Base-by-base conservation (phyloP, 495 filamentous ascomycete genomes). In the Penicillium malachiteum region DNA sequence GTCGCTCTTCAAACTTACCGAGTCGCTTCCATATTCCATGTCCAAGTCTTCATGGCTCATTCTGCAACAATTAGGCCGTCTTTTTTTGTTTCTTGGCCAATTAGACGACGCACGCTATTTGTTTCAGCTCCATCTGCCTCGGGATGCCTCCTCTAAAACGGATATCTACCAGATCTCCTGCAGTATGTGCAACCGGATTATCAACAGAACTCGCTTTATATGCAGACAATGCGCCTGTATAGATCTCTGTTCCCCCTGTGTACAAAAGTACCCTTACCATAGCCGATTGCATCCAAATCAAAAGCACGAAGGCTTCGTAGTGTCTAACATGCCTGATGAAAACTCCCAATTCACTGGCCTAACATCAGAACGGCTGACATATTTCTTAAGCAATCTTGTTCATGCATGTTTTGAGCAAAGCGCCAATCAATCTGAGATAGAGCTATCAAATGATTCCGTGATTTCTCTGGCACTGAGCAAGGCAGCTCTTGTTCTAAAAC, bases 11-110 rank as follows among this genome's bases (percentile, higher is more conserved):
- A 12, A 54, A 14, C 16, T 50, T 30, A 33, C 45, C 7, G 45
- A 50, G 16, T 3, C n/a, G 16, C 46, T 54, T 46, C 40, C 35
- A 12, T 6, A 40, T 1, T 43, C 40, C 40, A 14, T 8, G 1
- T 17, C 16, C 1, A 30, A 46, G 2, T 33, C 11, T 21, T 8
- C 16, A 16, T 44, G 43, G 49, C 38, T 17, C 5, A n/a, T 52
- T 57, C 10, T 57, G 30, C 35, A 52, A 26, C 55, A 53, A 48
- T 31, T 57, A 18, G 55, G 43, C 17, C 55, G 44, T 35, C 52
- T 38, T 52, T 42, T 48, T 3, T 49, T 57, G 44, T 57, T 57
- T 37, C 32, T 57, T 13, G 26, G 18, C 31, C 18, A 57, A 5
- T 0, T 16, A 10, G 37, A 37, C 43, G 52, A 52, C 16, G 49